Evolutionary conservation across 345 rosid genomes (phyloP), one percentile per base, ranked within the genome.

Genomic region (Moricandia moricandioides): DNA sequence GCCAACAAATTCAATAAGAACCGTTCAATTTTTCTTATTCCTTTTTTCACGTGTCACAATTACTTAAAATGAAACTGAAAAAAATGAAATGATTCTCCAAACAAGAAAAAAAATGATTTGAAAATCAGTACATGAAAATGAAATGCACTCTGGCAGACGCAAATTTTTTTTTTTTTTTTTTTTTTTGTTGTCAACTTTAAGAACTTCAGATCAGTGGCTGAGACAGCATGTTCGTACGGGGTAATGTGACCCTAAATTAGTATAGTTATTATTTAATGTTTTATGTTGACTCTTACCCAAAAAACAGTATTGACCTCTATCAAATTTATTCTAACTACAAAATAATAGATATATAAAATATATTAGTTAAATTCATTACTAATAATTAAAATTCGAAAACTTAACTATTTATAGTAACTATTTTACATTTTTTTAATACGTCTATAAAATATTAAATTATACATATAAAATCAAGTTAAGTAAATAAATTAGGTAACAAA

Each of bases 1-100:
- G 52, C 75, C 80, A 77, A 56, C 75, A 70, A 55, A 56, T 70
- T 43, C 54, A 63, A 77, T 45, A 30, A 17, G 7, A 31, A 47
- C 80, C 80, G 70, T 56, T 63, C 75, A 39, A 49, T 49, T 17
- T 52, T 24, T 33, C 1, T 56, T 34, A 26, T 67, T 34, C 10
- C 0, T 34, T 60, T 34, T 60, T 14, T 60, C 80, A 62, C 40
- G 13, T 70, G 13, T 11, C 59, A 29, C 54, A 55, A 49, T 10
- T 49, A 31, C 66, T 33, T 57, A 18, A 65, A 43, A 74, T 31
- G 71, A 65, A n/a, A 10, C 12, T 55, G 16, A 58, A 30, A 4
- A 27, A 62, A 11, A 35, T 18, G 55, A 34, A 14, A n/a, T 27
- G 62, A 65, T 43, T 26, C 37, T 69, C 13, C 31, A 35, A 60